A percentile compares a stretch with the other conserved stretches of the same genome.
Evolutionary conservation across 1,284 basidiomycete species (phyloP).

Genomic region (Sporisorium graminicola): DNA sequence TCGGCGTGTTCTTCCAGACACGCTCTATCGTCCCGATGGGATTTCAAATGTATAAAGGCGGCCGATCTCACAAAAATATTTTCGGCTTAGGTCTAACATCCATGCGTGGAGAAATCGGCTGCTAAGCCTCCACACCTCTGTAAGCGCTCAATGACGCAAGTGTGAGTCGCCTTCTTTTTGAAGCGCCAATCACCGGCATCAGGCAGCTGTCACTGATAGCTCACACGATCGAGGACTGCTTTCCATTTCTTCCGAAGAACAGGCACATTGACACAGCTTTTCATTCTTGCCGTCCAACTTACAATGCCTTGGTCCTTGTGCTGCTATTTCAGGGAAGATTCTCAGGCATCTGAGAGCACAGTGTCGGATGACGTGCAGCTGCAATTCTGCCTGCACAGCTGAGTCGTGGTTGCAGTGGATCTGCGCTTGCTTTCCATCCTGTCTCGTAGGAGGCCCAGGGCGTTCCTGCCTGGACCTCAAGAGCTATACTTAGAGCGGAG

Average conservation of each 20-base stretch:
- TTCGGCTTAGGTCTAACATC: not conserved
- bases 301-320: not conserved
- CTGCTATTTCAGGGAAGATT: slow-evolving; percentile 24
- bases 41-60: no score
- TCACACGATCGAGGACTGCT: slow-evolving; percentile 31
- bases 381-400: slow-evolving; percentile 26
- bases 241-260: slow-evolving; percentile 6
- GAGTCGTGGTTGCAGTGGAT: slow-evolving; percentile 17
- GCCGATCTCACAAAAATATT: no score
- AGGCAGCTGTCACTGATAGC: not conserved
- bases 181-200: slow-evolving; percentile 13
- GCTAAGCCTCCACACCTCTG: slow-evolving; percentile 23
- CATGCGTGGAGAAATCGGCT: not conserved
- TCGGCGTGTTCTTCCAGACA: slow-evolving; percentile 16
- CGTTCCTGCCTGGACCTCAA: no score
- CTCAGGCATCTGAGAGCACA: not conserved
- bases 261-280: slow-evolving; percentile 6
- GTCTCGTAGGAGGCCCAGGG: no score
- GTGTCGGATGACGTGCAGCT: slow-evolving; percentile 37
- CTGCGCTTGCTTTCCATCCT: not conserved
- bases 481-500: not conserved
- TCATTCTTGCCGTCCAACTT: not conserved
- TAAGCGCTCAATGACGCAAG: slow-evolving; percentile 37
- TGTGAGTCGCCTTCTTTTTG: not conserved
- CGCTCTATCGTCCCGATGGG: not conserved